Evolutionary conservation across 495 filamentous ascomycete genomes (phyloP).

Genomic region (Emericellopsis terricola): DNA sequence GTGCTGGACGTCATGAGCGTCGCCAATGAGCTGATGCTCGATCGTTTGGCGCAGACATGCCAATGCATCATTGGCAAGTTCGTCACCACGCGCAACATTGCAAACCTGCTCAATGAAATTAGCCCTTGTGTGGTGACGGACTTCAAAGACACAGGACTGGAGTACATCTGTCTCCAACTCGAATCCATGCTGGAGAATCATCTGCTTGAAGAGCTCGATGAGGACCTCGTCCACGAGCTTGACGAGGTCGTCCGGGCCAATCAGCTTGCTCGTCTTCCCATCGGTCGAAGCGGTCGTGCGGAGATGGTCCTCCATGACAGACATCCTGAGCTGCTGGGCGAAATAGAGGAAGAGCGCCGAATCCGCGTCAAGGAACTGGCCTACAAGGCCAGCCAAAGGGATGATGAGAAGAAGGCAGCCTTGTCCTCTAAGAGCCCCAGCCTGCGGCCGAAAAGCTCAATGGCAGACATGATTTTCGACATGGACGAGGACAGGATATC

Average conservation of each 20-base stretch:
- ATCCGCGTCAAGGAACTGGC: constrained; percentile 28
- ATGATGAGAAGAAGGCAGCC: constrained; percentile 37
- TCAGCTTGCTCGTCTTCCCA: constrained; percentile 55
- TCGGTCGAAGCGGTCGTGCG: constrained; percentile 55
- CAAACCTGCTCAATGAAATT: constrained; percentile 64
- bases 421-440: constrained; percentile 35
- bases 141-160: constrained; percentile 75
- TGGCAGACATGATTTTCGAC: constrained; percentile 73
- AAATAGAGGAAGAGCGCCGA: constrained; percentile 32
- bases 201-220: constrained; percentile 69
- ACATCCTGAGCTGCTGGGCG: constrained; percentile 40
- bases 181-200: constrained; percentile 82
- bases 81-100: constrained; percentile 74
- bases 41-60: constrained; percentile 74
- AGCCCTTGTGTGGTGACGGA: constrained; percentile 62
- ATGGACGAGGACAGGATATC: constrained; percentile 63
- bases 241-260: constrained; percentile 65
- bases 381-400: constrained; percentile 38
- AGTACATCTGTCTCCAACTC: constrained; percentile 82
- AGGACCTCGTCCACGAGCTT: constrained; percentile 60
- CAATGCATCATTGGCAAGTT: constrained; percentile 77
- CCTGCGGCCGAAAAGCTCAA: constrained; percentile 45
- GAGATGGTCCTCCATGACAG: constrained; percentile 51
- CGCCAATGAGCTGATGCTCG: constrained; percentile 89
- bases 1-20: constrained; percentile 84